Base-by-base conservation (phyloP, 139 green algal genomes). In the Chlorella sp. region DNA sequence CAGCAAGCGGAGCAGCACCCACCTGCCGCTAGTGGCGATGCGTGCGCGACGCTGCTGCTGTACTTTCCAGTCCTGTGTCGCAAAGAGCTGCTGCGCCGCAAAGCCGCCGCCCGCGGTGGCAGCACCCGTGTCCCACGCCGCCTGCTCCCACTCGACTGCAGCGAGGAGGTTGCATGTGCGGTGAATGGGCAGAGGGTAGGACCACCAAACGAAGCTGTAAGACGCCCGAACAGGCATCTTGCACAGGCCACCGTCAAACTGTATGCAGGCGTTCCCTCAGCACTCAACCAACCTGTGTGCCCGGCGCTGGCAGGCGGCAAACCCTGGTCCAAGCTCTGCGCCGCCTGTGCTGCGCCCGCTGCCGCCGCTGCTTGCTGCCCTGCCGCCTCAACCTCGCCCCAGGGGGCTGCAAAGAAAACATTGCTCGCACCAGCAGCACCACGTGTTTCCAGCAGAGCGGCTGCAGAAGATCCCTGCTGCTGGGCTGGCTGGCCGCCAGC, bases 321-420 rank as follows among this genome's bases (percentile, higher is more conserved):
- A 21, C 12, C 51, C 51, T 60, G 51, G 51, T 60, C 51, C 51
- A 60, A 60, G 51, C 51, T 36, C 32, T 36, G 34, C n/a, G 32
- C 9, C 30, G 41, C n/a, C 28, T 78, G 23, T 12, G 30, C 60
- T 64, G 60, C 62, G 39, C 23, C 41, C 20, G 64, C 63, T 67
- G 47, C 64, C 30, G 39, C 63, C 30, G 26, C 39, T 28, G 28
- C 26, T 39, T 26, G 71, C 47, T 64, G 62, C 38, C 71, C 16
- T 4, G 23, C 56, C 11, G 12, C 83, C 87, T 83, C 87, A 87
- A 56, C 20, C 1, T 81, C 74, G 11, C 55, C 74, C 32, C 74
- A 47, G 9, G 81, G 68, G 30, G 72, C 60, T 9, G 78, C 73
- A 44, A 91, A 44, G 73, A 90, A 91, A 20, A 85, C 74, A 73